phyloP scores from a whole-genome alignment of 345 rosid genomes.

The Salix suchowensis region DNA sequence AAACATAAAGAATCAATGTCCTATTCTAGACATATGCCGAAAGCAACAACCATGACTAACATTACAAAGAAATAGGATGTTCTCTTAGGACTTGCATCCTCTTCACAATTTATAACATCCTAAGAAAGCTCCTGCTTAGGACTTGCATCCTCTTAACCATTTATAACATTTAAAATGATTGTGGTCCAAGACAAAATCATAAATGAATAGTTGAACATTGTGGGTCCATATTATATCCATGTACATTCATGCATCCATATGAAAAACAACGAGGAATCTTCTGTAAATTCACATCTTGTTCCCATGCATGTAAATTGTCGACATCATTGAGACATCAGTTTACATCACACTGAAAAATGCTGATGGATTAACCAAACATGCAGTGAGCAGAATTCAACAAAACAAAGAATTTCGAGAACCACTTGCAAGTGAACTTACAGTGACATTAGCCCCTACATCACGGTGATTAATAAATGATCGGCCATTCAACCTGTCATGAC shows the following conservation, averaged over 20 bases:
- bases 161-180: neutral
- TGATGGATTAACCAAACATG: neutral
- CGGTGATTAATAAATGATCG: constrained; percentile 72
- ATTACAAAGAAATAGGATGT: neutral
- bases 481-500: constrained; percentile 78
- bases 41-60: neutral
- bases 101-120: too few species aligned
- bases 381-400: constrained; percentile 1
- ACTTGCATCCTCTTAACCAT: too few species aligned
- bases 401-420: constrained; percentile 7
- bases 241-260: neutral
- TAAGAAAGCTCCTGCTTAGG: neutral
- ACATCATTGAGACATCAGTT: neutral
- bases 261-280: neutral
- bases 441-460: constrained; percentile 80
- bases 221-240: neutral
- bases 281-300: neutral
- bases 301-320: neutral
- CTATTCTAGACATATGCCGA: neutral
- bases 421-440: constrained; percentile 51
- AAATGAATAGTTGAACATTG: neutral
- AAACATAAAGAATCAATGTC: neutral
- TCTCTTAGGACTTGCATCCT: neutral
- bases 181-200: neutral
- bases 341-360: neutral